Conservation (phyloP, 352 stramenopile genomes). For the Elongisporangium anandrum region DNA sequence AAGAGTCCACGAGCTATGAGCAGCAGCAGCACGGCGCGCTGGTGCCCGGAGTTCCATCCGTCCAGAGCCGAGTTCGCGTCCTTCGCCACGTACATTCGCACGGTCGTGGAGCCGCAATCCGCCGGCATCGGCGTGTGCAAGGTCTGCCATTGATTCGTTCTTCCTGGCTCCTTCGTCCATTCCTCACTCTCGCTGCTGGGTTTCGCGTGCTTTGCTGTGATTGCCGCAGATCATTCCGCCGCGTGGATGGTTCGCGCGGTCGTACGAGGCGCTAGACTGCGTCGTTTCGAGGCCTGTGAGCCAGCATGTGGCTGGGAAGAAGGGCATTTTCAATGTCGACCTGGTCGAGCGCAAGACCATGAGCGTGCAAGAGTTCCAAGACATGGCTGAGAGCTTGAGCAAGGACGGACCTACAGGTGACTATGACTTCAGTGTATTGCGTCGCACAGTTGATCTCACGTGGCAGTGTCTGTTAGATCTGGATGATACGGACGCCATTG, state of each 20-base stretch:
- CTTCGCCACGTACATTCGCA: slow-evolving; percentile 83
- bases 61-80: slow-evolving; percentile 80
- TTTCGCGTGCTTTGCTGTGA: slow-evolving; percentile 3
- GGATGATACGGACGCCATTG: slow-evolving; percentile 48
- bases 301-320: slow-evolving; percentile 87
- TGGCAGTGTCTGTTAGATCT: slow-evolving; percentile 9
- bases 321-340: slow-evolving; percentile 89
- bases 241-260: slow-evolving; percentile 67
- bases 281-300: slow-evolving; percentile 62
- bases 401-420: slow-evolving; percentile 27
- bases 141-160: slow-evolving; percentile 25
- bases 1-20: neutral
- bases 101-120: slow-evolving; percentile 76
- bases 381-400: slow-evolving; percentile 28
- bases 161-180: neutral
- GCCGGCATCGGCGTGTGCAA: slow-evolving; percentile 87
- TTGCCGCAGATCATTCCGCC: slow-evolving; percentile 57
- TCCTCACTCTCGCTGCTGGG: neutral
- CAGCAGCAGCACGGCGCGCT: slow-evolving; percentile 7
- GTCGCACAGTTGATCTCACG: neutral
- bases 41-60: slow-evolving; percentile 85
- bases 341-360: slow-evolving; percentile 83
- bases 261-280: slow-evolving; percentile 46
- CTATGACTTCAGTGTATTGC: neutral
- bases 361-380: slow-evolving; percentile 54